Evolutionary conservation across 148 eudicot species (phyloP).

Genomic region (Limonium bicolor): DNA sequence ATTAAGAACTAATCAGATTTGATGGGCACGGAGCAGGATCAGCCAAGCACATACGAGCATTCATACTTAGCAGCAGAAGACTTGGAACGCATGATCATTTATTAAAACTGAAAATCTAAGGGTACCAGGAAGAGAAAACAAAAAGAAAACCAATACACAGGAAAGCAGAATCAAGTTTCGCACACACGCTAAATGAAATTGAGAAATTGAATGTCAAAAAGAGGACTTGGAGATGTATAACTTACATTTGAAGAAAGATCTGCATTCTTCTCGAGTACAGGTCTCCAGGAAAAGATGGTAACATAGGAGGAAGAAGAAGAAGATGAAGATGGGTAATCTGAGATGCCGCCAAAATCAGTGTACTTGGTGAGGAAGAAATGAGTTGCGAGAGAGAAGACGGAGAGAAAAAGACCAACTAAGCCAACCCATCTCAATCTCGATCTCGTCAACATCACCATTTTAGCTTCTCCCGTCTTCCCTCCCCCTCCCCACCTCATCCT

Average conservation of each 20-base stretch:
- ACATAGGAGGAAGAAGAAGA: constrained; percentile 1
- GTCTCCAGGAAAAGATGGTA: constrained; percentile 7
- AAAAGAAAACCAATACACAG: no score
- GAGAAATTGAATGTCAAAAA: no score
- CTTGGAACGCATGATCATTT: no score
- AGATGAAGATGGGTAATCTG: neutral
- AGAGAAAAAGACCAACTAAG: constrained; percentile 10
- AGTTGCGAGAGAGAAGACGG: constrained; percentile 7
- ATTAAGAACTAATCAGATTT: no score
- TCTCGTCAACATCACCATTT: constrained; percentile 6
- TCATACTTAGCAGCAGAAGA: no score
- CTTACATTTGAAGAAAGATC: constrained; percentile 6
- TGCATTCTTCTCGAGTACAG: constrained; percentile 2
- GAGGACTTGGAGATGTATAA: no score
- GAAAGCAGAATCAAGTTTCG: no score
- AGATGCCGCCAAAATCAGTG: constrained; percentile 8
- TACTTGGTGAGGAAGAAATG: constrained; percentile 10
- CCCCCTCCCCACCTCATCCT: constrained; percentile 7
- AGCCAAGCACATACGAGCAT: no score
- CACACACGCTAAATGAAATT: no score
- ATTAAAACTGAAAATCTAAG: no score
- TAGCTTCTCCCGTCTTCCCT: neutral
- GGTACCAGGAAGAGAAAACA: no score
- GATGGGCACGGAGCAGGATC: no score
- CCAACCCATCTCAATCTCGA: constrained; percentile 5